Evolutionary conservation across 495 filamentous ascomycete species (phyloP), one percentile per base, ranked within the genome.

Genomic region (Xylaria acuta): DNA sequence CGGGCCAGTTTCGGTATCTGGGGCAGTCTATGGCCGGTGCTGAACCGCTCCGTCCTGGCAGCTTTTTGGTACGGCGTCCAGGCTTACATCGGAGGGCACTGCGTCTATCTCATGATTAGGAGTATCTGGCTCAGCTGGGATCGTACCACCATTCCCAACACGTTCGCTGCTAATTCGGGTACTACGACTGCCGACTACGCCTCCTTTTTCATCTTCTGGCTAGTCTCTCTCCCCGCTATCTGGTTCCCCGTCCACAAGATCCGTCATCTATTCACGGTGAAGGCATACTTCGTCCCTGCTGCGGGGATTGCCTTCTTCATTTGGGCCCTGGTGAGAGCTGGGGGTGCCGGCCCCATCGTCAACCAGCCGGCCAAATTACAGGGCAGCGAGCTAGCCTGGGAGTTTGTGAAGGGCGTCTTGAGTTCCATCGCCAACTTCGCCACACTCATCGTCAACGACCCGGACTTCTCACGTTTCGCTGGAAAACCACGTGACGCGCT

Each of bases 341-440:
- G 94, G 22, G 95, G 94, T 12, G 86, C 94, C 59, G 95, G 95
- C 2, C 94, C 94, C 1, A 95, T 98, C 74, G 86, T 97, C 5
- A 84, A 92, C 65, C 93, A 96, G 82, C 84, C 86, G 0, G 83
- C 86, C 62, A 90, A 82, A 18, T 79, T 89, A 34, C 80, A 91
- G 47, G 94, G 95, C 56, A 90, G 87, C 76, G 86, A 85, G 0
- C 84, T 97, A 1, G 92, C 86, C 11, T 98, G 95, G 95, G 88
- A 90, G 27, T 89, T 97, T 54, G 87, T 98, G 40, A 91, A 90
- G 67, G 92, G 92, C 41, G 88, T 97, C 81, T 97, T 97, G 94
- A 90, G 85, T 54, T 91, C 92, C 30, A 94, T 98, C 76, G 94
- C 93, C 69, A 98, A 98, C 83, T 97, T 97, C 76, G 94, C 95